Conservation (phyloP, 106 monocot species). For the Dendrobium officinale region DNA sequence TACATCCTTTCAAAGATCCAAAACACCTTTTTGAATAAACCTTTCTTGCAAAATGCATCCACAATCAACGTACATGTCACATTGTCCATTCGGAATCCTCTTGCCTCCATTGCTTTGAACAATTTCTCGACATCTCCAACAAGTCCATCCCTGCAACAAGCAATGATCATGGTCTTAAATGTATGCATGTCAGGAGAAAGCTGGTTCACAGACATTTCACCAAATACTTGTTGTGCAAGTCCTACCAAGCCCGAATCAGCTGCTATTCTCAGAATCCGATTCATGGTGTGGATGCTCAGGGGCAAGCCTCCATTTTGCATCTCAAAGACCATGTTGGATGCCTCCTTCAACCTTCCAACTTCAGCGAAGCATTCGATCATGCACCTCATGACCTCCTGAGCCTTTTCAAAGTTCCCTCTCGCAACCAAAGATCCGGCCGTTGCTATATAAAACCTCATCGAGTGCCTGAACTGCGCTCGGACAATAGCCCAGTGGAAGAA, state of each 20-base stretch:
- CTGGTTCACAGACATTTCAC: conserved; percentile 50
- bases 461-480: conserved; percentile 27
- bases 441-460: conserved; percentile 61
- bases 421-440: conserved; percentile 42
- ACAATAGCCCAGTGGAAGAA: conserved; percentile 69
- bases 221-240: conserved; percentile 54
- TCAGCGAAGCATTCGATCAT: conserved; percentile 66
- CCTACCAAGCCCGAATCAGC: conserved; percentile 27
- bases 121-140: conserved; percentile 43
- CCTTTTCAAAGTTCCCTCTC: conserved; percentile 56
- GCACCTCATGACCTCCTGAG: conserved; percentile 73
- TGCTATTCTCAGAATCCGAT: conserved; percentile 50
- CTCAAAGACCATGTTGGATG: conserved; percentile 82
- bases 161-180: conserved; percentile 57
- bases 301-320: conserved; percentile 79
- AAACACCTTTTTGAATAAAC: conserved; percentile 29
- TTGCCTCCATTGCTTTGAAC: conserved; percentile 42
- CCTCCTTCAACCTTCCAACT: conserved; percentile 58
- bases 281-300: conserved; percentile 57
- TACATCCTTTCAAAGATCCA: conserved; percentile 60
- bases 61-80: conserved; percentile 64
- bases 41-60: conserved; percentile 54
- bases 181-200: conserved; percentile 34
- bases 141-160: conserved; percentile 38
- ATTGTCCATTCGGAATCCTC: conserved; percentile 51